A percentile compares a stretch with the other conserved stretches of the same genome.
phyloP scores from a whole-genome alignment of 345 rosid species.

The Geranium rotundifolium region DNA sequence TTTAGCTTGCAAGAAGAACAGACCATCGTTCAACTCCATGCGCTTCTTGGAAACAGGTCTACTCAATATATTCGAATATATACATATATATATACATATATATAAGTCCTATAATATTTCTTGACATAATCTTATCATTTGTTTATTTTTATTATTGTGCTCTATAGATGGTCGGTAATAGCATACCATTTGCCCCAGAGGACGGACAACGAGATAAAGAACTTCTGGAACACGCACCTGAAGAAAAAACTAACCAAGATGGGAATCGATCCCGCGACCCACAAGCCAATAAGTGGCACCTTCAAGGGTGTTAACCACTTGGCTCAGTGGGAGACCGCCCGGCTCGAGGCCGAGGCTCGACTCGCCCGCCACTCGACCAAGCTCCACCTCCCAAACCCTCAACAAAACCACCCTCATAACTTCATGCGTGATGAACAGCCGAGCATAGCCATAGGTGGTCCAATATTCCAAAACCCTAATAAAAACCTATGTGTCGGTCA shows the following conservation, averaged over 20 bases:
- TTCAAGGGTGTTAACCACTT: conserved; percentile 18
- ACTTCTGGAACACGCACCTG: conserved; percentile 77
- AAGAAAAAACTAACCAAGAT: conserved; percentile 66
- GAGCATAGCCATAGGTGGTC: no score
- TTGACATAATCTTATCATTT: neutral
- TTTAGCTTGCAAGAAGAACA: conserved; percentile 24
- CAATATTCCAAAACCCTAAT: neutral
- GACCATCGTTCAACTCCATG: conserved; percentile 28
- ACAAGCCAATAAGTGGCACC: conserved; percentile 22
- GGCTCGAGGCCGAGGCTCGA: conserved; percentile 28
- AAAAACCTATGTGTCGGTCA: neutral
- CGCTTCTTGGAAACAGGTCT: conserved; percentile 31
- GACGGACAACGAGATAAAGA: conserved; percentile 81
- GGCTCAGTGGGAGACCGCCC: conserved; percentile 31
- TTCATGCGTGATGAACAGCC: neutral
- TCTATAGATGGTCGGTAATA: conserved; percentile 68
- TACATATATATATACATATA: neutral
- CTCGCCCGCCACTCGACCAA: conserved; percentile 7
- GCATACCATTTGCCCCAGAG: conserved; percentile 71
- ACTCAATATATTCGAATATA: neutral
- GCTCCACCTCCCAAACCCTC: neutral
- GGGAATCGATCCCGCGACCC: conserved; percentile 74
- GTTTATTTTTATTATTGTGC: no score
- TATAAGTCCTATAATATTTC: neutral
- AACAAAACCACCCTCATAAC: neutral